phyloP scores from a whole-genome alignment of 2,329 filamentous ascomycete genomes.

The Alternaria alternata region DNA sequence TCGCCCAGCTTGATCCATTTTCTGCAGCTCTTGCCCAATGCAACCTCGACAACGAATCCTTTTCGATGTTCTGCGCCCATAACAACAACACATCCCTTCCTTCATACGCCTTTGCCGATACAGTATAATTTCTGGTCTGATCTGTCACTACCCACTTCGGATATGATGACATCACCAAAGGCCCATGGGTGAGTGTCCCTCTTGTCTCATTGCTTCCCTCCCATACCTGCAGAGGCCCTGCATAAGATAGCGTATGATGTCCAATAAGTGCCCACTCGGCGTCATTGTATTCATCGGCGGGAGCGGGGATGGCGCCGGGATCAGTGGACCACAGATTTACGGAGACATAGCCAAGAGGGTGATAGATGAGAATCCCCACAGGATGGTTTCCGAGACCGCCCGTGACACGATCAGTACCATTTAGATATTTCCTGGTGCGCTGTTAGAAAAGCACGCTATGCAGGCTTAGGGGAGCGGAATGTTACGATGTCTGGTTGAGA shows the following conservation, averaged over 20 bases:
- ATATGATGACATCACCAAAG: constrained; percentile 18
- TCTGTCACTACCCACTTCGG: constrained; percentile 17
- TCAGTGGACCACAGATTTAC: neutral
- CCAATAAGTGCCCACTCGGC: constrained; percentile 19
- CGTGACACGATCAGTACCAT: neutral
- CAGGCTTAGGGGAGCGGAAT: neutral
- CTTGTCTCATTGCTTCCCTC: constrained; percentile 17
- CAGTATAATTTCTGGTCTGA: constrained; percentile 24
- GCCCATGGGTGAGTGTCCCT: constrained; percentile 28
- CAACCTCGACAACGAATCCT: neutral
- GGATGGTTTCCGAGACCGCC: neutral
- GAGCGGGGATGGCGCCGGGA: constrained; percentile 4
- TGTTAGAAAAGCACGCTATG: neutral
- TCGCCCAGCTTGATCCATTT: neutral
- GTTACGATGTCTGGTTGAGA: constrained; percentile 11
- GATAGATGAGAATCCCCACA: neutral
- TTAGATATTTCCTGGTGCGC: neutral
- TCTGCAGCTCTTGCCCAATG: neutral
- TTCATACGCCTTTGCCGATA: constrained; percentile 5
- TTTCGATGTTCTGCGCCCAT: constrained; percentile 8
- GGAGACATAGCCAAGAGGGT: neutral
- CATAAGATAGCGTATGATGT: constrained; percentile 16
- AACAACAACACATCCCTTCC: constrained; percentile 19
- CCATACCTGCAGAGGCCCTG: constrained; percentile 13
- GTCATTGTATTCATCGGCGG: constrained; percentile 8